Conservation (phyloP, 371 early-diverging fungal genomes). For the Rhizopus arrhizus region DNA sequence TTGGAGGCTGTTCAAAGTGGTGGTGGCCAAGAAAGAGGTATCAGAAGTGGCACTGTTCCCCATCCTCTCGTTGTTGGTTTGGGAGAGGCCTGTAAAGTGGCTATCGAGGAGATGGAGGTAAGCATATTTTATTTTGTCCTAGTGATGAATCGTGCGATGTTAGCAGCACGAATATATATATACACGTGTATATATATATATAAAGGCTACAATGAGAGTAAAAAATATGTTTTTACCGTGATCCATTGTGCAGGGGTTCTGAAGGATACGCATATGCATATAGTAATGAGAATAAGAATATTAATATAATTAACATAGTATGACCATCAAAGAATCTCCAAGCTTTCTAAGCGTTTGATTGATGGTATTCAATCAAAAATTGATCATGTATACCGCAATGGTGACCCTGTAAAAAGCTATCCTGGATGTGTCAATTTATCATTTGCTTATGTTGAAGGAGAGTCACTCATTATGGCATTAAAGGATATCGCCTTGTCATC, state of each 20-base stretch:
- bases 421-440: slow-evolving; percentile 98
- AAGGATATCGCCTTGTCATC: slow-evolving; percentile 98
- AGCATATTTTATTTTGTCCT: slow-evolving; percentile 30
- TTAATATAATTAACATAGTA: slow-evolving; percentile 54
- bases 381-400: slow-evolving; percentile 87
- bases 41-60: slow-evolving; percentile 98
- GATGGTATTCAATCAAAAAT: slow-evolving; percentile 79
- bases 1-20: slow-evolving; percentile 94
- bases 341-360: slow-evolving; percentile 80
- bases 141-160: slow-evolving; percentile 37
- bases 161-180: slow-evolving; percentile 21
- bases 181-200: slow-evolving; percentile 10
- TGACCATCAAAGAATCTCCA: slow-evolving; percentile 76
- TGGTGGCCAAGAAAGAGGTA: slow-evolving; percentile 99
- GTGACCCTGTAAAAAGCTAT: slow-evolving; percentile 80
- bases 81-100: slow-evolving; percentile 94
- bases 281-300: not conserved
- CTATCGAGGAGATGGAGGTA: slow-evolving; percentile 87
- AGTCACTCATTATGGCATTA: slow-evolving; percentile 98
- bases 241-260: slow-evolving; percentile 73
- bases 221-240: slow-evolving; percentile 47
- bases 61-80: slow-evolving; percentile 96
- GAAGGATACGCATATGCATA: slow-evolving; percentile 33
- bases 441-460: slow-evolving; percentile 99
- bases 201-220: slow-evolving; percentile 30